Conservation (phyloP, 805 yeast genomes). For the Candida nitratophila region DNA sequence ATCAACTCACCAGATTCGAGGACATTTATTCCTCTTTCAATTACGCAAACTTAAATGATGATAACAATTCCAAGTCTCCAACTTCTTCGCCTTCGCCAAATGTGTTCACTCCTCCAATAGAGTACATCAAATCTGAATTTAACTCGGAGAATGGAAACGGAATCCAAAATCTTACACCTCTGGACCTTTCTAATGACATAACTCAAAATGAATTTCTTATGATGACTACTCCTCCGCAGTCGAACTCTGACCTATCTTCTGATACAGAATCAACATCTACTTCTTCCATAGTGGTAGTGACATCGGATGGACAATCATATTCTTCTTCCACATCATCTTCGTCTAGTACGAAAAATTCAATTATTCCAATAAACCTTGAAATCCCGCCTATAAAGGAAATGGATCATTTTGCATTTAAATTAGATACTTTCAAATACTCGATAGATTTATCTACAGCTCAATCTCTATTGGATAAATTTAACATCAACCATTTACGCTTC, state of each 20-base stretch:
- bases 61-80: too few species aligned
- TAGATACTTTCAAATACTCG: not conserved
- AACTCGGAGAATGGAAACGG: too few species aligned
- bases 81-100: too few species aligned
- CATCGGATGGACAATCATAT: too few species aligned
- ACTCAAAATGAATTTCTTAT: too few species aligned
- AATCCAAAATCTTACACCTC: not conserved
- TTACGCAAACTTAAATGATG: too few species aligned
- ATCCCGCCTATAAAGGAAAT: not conserved
- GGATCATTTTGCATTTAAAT: not conserved
- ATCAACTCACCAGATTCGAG: slow-evolving; percentile 5
- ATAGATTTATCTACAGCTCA: not conserved
- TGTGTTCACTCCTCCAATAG: not conserved
- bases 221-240: too few species aligned
- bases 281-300: too few species aligned
- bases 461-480: slow-evolving; percentile 11
- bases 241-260: not conserved
- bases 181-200: not conserved
- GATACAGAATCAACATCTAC: not conserved
- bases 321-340: too few species aligned
- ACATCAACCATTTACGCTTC: slow-evolving; percentile 11
- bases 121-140: not conserved
- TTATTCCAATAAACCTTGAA: too few species aligned
- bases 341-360: too few species aligned
- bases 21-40: slow-evolving; percentile 5